A percentile compares a stretch with the other conserved stretches of the same genome.
These are phyloP conservation scores for Seminavis robusta DNA, from an alignment of 108 stramenopile genomes.

Conservation along the genomic window DNA sequence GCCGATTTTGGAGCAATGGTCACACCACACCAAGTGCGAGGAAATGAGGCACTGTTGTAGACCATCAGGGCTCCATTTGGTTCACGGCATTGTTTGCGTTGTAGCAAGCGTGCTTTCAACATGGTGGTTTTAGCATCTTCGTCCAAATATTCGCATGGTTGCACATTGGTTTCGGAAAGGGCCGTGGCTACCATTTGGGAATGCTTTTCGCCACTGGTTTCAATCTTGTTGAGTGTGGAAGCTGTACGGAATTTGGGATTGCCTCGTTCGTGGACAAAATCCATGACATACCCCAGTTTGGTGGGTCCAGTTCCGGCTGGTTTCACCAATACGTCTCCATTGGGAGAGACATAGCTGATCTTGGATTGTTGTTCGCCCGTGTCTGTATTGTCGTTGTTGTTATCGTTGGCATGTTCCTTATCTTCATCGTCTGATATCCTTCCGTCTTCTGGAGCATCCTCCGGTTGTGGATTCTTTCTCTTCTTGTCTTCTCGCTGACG, in stretches of 20 bases:
- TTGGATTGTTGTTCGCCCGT: too few relatives aligned
- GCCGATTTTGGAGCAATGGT: conserved; percentile 25
- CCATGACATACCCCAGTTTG: conserved; percentile 28
- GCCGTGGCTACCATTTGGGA: background rate
- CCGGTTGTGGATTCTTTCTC: too few relatives aligned
- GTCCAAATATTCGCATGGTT: conserved; percentile 4
- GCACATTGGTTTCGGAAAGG: conserved; percentile 6
- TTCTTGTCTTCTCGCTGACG: too few relatives aligned
- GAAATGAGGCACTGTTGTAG: conserved; percentile 35
- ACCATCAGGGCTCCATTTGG: conserved; percentile 27
- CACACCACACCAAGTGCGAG: conserved; percentile 36
- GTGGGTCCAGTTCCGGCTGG: conserved; percentile 42
- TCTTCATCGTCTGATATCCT: too few relatives aligned
- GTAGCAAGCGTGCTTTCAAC: background rate
- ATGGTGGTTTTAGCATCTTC: background rate
- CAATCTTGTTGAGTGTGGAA: background rate
- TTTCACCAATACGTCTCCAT: too few relatives aligned
- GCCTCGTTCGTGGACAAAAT: conserved; percentile 28
- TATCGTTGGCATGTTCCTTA: too few relatives aligned
- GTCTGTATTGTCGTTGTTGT: too few relatives aligned
- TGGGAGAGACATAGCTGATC: too few relatives aligned
- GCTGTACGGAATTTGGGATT: conserved; percentile 26
- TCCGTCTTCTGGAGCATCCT: too few relatives aligned
- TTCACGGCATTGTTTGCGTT: conserved; percentile 14
- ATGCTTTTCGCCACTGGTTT: background rate